Conservation (phyloP, 306 rosid genomes). For the Dicorynia guianensis region DNA sequence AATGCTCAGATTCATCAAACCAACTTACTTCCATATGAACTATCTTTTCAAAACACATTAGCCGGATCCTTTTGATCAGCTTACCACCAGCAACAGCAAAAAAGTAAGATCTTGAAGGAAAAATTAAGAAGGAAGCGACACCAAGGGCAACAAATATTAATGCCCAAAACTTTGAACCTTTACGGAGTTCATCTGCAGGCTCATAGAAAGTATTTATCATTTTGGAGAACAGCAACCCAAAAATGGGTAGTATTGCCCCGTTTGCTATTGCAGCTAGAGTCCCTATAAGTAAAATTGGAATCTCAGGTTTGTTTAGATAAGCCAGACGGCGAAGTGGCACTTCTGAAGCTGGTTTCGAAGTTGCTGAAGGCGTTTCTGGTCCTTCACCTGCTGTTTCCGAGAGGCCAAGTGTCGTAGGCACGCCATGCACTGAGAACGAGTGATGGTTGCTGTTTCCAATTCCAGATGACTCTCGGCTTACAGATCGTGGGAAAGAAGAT, state of each 20-base stretch:
- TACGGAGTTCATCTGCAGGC: too few relatives aligned
- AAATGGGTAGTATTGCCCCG: slow-evolving; percentile 66
- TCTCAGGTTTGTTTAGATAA: slow-evolving; percentile 84
- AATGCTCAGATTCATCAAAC: slow-evolving; percentile 72
- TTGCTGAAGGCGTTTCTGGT: slow-evolving; percentile 39
- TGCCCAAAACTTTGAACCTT: too few relatives aligned
- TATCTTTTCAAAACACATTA: too few relatives aligned
- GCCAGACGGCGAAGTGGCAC: slow-evolving; percentile 78
- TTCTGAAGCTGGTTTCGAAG: slow-evolving; percentile 45
- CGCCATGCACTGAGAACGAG: slow-evolving; percentile 50
- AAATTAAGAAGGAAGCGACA: too few relatives aligned
- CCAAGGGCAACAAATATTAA: too few relatives aligned
- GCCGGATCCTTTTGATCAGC: too few relatives aligned
- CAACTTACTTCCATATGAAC: slow-evolving; percentile 82
- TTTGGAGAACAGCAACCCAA: slow-evolving; percentile 67
- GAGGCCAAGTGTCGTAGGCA: slow-evolving; percentile 45
- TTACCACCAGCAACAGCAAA: too few relatives aligned
- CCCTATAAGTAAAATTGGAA: slow-evolving; percentile 69
- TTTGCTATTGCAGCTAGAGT: slow-evolving; percentile 61
- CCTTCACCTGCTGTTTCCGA: slow-evolving; percentile 40
- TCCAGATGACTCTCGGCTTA: slow-evolving; percentile 61
- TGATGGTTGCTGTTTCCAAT: slow-evolving; percentile 57
- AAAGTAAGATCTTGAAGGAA: too few relatives aligned
- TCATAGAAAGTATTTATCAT: too few relatives aligned
- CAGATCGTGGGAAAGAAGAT: slow-evolving; percentile 54